Evolutionary conservation across 2,329 filamentous ascomycete genomes (phyloP), one percentile per base, ranked within the genome.

Genomic region (Cladosporium cucumerinum): DNA sequence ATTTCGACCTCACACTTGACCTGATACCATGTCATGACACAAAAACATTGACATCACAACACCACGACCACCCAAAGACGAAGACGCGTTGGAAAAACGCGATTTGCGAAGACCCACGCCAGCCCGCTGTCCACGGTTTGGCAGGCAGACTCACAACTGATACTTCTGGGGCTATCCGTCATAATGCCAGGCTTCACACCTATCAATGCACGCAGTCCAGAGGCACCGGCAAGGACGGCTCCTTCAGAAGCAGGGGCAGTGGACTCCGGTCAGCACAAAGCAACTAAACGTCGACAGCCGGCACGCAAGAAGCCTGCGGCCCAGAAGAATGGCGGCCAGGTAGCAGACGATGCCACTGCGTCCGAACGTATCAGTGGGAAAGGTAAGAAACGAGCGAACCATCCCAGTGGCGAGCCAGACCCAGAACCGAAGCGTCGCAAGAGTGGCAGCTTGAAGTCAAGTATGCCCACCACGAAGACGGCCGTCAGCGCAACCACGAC

Each of bases 151-250:
- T n/a, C 39, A 46, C 39, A 11, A 4, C 3, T 21, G 8, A 21
- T 7, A 46, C n/a, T 21, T 46, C n/a, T 46, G n/a, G n/a, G 39
- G n/a, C n/a, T 12, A 5, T 21, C 18, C 11, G 26, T 36, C 43
- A 36, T 21, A 18, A 64, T 64, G 62, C 46, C 62, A 30, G 66
- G 60, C 21, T 72, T 72, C 62, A 72, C 70, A 14, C 52, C 70
- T 39, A 72, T 71, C 64, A 71, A 71, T 48, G 32, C 65, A 23
- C 48, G 25, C 10, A 39, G 57, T 10, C 5, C 16, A 3, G 25
- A 58, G 23, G 49, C 28, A 21, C 14, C 26, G 21, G n/a, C n/a
- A n/a, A n/a, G n/a, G n/a, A n/a, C n/a, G n/a, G 18, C 23, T 28
- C 55, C 55, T 7, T 4, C 8, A 3, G 21, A 11, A 12, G 32